Evolutionary conservation across 2,329 filamentous ascomycete species (phyloP).

Genomic region (Fusarium continuum): DNA sequence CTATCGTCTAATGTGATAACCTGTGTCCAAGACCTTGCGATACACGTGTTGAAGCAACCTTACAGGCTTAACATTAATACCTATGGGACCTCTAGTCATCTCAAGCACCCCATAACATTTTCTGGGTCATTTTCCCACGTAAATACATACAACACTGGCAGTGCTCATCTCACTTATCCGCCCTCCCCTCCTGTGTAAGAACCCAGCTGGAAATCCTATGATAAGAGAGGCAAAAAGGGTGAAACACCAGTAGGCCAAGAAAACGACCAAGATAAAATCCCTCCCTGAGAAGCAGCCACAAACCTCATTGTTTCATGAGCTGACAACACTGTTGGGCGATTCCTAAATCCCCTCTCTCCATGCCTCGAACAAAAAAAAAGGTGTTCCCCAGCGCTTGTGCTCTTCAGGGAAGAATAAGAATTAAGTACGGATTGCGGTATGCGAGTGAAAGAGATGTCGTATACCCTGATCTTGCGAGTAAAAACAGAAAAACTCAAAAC

Average conservation of each 20-base stretch:
- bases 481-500: constrained; percentile 12
- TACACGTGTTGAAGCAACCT: not conserved
- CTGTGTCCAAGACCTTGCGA: not conserved
- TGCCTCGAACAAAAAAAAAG: constrained; percentile 18
- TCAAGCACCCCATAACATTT: constrained; percentile 14
- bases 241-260: constrained; percentile 17
- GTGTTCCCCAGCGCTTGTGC: constrained; percentile 26
- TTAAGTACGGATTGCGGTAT: constrained; percentile 37
- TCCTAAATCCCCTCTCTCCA: constrained; percentile 6
- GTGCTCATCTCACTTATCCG: constrained; percentile 3
- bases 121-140: constrained; percentile 16
- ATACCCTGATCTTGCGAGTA: constrained; percentile 22
- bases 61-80: constrained; percentile 25
- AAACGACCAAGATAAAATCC: constrained; percentile 12
- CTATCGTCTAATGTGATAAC: not conserved
- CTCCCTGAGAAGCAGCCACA: constrained; percentile 20
- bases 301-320: constrained; percentile 29
- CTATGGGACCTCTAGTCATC: constrained; percentile 4
- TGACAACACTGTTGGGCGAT: constrained; percentile 8
- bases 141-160: constrained; percentile 23
- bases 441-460: constrained; percentile 20
- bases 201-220: constrained; percentile 32
- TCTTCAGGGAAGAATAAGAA: constrained; percentile 34
- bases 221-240: constrained; percentile 30
- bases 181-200: constrained; percentile 10